phyloP scores from a whole-genome alignment of 306 rosid genomes.

The Medicago arabica region DNA sequence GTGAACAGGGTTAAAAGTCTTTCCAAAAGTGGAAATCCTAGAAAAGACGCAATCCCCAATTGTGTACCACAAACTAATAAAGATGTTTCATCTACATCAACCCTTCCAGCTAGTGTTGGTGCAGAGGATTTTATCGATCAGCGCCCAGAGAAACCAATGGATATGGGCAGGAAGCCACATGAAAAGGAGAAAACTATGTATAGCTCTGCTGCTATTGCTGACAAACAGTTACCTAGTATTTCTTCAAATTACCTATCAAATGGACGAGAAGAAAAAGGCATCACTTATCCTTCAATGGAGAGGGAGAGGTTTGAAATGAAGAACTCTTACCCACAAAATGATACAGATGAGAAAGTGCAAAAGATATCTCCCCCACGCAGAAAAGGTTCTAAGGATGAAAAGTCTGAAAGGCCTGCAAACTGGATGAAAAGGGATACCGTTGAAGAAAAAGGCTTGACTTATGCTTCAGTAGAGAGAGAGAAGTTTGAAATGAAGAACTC shows the following conservation, averaged over 20 bases:
- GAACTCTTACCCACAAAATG: slow-evolving; percentile 67
- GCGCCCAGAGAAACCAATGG: slow-evolving; percentile 76
- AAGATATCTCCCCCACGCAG: slow-evolving; percentile 89
- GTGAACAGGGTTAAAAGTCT: slow-evolving; percentile 92
- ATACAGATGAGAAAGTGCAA: slow-evolving; percentile 75
- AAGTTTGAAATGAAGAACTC: slow-evolving; percentile 70
- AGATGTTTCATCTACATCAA: slow-evolving; percentile 64
- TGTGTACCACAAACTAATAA: slow-evolving; percentile 58
- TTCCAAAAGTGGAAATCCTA: slow-evolving; percentile 88
- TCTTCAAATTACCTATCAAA: slow-evolving; percentile 57
- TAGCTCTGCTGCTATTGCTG: slow-evolving; percentile 62
- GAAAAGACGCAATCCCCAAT: slow-evolving; percentile 74
- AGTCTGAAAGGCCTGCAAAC: slow-evolving; percentile 73
- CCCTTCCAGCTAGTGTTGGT: slow-evolving; percentile 55
- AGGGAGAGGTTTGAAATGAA: slow-evolving; percentile 74
- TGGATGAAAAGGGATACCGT: too few species aligned
- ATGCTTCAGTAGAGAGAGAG: slow-evolving; percentile 67
- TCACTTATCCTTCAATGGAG: slow-evolving; percentile 60
- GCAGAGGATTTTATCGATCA: slow-evolving; percentile 69
- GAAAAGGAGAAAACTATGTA: slow-evolving; percentile 70
- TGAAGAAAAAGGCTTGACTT: slow-evolving; percentile 68
- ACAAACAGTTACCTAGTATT: slow-evolving; percentile 58
- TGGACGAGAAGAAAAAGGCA: slow-evolving; percentile 73
- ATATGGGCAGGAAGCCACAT: slow-evolving; percentile 61
- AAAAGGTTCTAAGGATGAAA: slow-evolving; percentile 76